These are phyloP conservation scores for Buddleja alternifolia DNA, from an alignment of 257 asterid genomes.

Conservation along the genomic window DNA sequence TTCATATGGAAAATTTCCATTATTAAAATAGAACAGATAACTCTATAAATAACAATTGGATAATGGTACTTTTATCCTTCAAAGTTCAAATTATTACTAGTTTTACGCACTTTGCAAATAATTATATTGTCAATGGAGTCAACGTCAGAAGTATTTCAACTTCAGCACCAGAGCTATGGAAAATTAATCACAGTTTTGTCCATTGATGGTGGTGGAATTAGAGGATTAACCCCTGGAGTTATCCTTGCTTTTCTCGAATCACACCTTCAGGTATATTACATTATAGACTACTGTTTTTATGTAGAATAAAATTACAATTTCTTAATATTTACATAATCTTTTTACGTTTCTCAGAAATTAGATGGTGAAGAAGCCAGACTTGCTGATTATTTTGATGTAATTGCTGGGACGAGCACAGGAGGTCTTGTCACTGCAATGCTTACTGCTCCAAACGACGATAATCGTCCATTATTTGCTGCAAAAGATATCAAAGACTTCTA, in stretches of 20 bases:
- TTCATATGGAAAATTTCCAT: background rate
- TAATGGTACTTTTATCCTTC: no score
- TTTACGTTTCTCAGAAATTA: background rate
- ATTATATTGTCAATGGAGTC: background rate
- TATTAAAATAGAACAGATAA: background rate
- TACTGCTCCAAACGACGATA: constrained; percentile 16
- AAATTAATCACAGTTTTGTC: constrained; percentile 39
- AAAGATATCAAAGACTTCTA: constrained; percentile 29
- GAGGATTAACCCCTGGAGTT: constrained; percentile 52
- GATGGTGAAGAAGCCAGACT: constrained; percentile 24
- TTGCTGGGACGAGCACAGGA: background rate
- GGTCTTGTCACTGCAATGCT: constrained; percentile 23
- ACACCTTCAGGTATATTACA: constrained; percentile 41
- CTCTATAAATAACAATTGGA: no score
- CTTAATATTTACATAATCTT: no score
- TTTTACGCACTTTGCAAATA: no score
- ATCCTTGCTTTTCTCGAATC: constrained; percentile 53
- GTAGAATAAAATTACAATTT: no score
- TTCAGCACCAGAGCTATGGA: background rate
- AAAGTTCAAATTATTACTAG: no score
- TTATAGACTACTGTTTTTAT: no score
- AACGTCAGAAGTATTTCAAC: background rate
- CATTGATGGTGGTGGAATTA: constrained; percentile 62
- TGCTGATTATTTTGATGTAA: constrained; percentile 28
- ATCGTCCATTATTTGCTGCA: constrained; percentile 30